A percentile compares a stretch with the other conserved stretches of the same genome.
phyloP scores from a whole-genome alignment of 75 land plant species.

The Pinus taeda region DNA sequence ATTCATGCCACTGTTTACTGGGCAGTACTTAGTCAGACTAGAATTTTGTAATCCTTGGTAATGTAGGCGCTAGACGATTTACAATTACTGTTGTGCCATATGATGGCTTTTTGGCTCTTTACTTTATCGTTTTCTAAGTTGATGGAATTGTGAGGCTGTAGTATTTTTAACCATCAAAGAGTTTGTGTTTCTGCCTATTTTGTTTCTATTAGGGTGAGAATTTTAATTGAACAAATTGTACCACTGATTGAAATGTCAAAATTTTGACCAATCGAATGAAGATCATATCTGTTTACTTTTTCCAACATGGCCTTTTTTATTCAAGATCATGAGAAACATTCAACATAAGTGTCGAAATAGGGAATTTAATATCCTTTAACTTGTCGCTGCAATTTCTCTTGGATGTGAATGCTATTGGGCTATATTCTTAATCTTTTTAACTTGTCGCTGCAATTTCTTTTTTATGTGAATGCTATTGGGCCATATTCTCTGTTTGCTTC shows the following conservation, averaged over 20 bases:
- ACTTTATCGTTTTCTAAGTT: not conserved
- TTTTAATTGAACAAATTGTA: not conserved
- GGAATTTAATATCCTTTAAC: too few relatives aligned
- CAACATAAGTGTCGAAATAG: too few relatives aligned
- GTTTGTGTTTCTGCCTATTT: not conserved
- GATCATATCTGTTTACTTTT: not conserved
- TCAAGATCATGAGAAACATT: not conserved
- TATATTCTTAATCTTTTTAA: too few relatives aligned
- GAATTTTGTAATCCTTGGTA: not conserved
- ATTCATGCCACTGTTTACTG: not conserved
- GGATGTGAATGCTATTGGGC: too few relatives aligned
- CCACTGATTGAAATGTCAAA: not conserved
- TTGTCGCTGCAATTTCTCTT: too few relatives aligned
- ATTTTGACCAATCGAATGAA: not conserved
- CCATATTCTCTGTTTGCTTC: too few relatives aligned
- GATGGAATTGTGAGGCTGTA: not conserved
- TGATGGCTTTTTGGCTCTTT: not conserved
- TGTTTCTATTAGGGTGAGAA: not conserved
- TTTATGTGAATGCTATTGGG: too few relatives aligned
- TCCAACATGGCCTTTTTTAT: not conserved
- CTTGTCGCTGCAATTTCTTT: too few relatives aligned
- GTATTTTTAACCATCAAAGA: not conserved
- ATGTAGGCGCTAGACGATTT: constrained; percentile 3
- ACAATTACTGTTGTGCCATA: not conserved
- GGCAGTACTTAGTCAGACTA: not conserved